phyloP scores from a whole-genome alignment of 2,329 filamentous ascomycete species.

The Lanzia echinophila region DNA sequence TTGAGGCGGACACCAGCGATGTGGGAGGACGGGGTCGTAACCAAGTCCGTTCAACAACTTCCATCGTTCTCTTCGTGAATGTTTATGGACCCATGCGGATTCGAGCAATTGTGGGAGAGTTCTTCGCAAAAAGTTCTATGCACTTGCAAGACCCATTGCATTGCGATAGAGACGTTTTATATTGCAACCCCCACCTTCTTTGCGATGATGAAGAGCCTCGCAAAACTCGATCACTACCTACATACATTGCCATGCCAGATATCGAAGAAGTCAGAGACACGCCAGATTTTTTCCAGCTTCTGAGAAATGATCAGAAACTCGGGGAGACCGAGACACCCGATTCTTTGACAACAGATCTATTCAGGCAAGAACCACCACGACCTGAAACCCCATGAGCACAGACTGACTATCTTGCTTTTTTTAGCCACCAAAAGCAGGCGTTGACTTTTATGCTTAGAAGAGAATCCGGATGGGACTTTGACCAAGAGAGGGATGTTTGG shows the following conservation, averaged over 20 bases:
- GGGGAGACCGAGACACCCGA: constrained; percentile 12
- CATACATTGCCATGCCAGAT: not conserved
- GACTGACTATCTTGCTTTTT: not conserved
- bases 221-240: constrained; percentile 8
- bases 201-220: constrained; percentile 9
- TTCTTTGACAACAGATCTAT: constrained; percentile 10
- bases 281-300: constrained; percentile 10
- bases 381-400: not conserved
- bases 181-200: constrained; percentile 15
- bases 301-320: constrained; percentile 11
- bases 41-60: too few relatives aligned
- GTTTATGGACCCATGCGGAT: constrained; percentile 7
- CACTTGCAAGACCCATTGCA: constrained; percentile 16
- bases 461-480: constrained; percentile 14
- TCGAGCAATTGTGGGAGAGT: constrained; percentile 10
- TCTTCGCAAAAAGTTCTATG: constrained; percentile 6
- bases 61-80: constrained; percentile 12
- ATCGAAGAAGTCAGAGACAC: constrained; percentile 10
- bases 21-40: too few relatives aligned
- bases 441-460: constrained; percentile 18
- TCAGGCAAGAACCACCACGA: constrained; percentile 7
- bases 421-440: constrained; percentile 20
- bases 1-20: not conserved
- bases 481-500: too few relatives aligned
- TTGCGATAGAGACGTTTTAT: constrained; percentile 8